Conservation (phyloP, 352 stramenopile species). For the Globisporangium cystogenes region DNA sequence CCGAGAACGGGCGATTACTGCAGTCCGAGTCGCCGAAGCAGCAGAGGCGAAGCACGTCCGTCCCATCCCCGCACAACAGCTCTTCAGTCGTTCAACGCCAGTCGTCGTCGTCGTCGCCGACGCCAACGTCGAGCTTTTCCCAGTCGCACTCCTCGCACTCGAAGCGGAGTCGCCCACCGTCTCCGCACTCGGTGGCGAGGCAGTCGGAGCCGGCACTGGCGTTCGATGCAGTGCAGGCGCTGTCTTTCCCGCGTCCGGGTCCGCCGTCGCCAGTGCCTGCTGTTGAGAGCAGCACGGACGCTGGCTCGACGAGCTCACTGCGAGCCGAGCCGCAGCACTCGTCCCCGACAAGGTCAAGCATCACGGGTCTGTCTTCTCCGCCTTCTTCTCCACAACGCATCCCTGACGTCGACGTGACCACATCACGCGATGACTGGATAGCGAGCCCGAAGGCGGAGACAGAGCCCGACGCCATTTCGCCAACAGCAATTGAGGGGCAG, state of each 20-base stretch:
- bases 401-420: constrained; percentile 2
- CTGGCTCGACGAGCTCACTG: background rate
- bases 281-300: background rate
- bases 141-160: background rate
- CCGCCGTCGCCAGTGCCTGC: background rate
- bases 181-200: background rate
- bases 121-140: background rate
- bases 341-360: background rate
- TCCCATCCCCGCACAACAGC: background rate
- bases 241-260: background rate
- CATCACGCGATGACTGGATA: background rate
- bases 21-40: constrained; percentile 1
- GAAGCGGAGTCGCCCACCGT: constrained; percentile 1
- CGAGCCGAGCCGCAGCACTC: background rate
- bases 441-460: background rate
- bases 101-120: constrained; percentile 1
- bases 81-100: background rate
- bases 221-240: background rate
- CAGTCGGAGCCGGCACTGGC: constrained; percentile 1
- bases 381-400: constrained; percentile 2
- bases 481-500: background rate
- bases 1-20: background rate
- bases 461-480: background rate
- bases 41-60: background rate
- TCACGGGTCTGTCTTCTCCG: constrained; percentile 2